A percentile compares a stretch with the other conserved stretches of the same genome.
These are phyloP conservation scores for Hanseniaspora thailandica DNA, from an alignment of 805 yeast genomes.

Conservation along the genomic window DNA sequence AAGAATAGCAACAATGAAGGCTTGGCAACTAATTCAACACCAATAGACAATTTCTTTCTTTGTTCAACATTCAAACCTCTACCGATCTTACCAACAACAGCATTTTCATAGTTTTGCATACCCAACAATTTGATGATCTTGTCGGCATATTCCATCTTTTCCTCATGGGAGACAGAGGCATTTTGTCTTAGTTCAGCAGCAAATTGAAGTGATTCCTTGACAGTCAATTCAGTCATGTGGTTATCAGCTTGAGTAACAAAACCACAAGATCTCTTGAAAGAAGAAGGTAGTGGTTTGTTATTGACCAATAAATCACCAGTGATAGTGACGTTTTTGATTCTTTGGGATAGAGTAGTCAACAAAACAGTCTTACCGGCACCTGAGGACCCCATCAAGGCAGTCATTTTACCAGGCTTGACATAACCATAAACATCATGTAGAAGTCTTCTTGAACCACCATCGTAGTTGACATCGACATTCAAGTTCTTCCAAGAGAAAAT, in stretches of 20 bases:
- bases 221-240: conserved; percentile 57
- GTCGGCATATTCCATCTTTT: conserved; percentile 58
- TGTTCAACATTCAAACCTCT: conserved; percentile 61
- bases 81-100: conserved; percentile 69
- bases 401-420: conserved; percentile 69
- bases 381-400: conserved; percentile 76
- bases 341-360: conserved; percentile 58
- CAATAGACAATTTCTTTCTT: conserved; percentile 56
- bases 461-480: conserved; percentile 52
- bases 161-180: conserved; percentile 39
- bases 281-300: conserved; percentile 45
- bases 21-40: conserved; percentile 61
- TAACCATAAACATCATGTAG: conserved; percentile 51
- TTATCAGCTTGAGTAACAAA: conserved; percentile 74
- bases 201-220: conserved; percentile 60
- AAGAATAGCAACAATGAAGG: conserved; percentile 51
- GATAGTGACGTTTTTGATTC: conserved; percentile 58
- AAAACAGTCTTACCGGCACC: conserved; percentile 82
- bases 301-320: conserved; percentile 65
- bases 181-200: conserved; percentile 68
- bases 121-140: conserved; percentile 54
- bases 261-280: conserved; percentile 69
- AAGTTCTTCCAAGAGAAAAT: conserved; percentile 66
- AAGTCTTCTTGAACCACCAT: conserved; percentile 46
- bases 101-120: conserved; percentile 61